Evolutionary conservation across 495 filamentous ascomycete genomes (phyloP).

Genomic region (Thermothielavioides terrestris): DNA sequence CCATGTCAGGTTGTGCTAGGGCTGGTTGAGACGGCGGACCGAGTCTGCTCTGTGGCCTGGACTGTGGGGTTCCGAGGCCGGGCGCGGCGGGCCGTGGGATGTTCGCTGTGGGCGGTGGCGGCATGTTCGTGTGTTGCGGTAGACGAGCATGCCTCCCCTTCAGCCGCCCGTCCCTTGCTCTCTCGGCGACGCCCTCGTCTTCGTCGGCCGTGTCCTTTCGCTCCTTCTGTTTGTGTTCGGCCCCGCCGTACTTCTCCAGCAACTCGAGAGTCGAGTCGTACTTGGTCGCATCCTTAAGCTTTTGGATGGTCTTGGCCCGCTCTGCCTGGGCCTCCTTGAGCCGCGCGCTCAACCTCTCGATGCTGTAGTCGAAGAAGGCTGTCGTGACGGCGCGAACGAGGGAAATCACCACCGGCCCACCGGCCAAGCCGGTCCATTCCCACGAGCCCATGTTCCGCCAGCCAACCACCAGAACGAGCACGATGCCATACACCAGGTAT

Average conservation of each 20-base stretch:
- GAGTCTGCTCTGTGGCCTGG: slow-evolving; percentile 12
- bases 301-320: slow-evolving; percentile 79
- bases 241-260: slow-evolving; percentile 84
- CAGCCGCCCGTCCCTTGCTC: slow-evolving; percentile 12
- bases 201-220: slow-evolving; percentile 24
- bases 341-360: slow-evolving; percentile 54
- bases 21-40: slow-evolving; percentile 19
- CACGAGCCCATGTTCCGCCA: slow-evolving; percentile 66
- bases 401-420: slow-evolving; percentile 76
- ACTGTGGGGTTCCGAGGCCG: slow-evolving; percentile 8
- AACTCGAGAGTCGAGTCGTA: slow-evolving; percentile 91
- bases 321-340: slow-evolving; percentile 68
- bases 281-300: slow-evolving; percentile 86
- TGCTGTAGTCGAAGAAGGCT: slow-evolving; percentile 73
- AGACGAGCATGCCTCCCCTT: slow-evolving; percentile 15
- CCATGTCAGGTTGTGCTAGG: slow-evolving; percentile 14
- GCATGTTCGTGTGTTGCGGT: slow-evolving; percentile 46
- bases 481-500: slow-evolving; percentile 75
- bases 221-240: slow-evolving; percentile 40
- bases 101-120: slow-evolving; percentile 82
- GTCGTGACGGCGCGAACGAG: slow-evolving; percentile 49
- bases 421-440: slow-evolving; percentile 69
- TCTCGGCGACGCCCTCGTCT: slow-evolving; percentile 14
- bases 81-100: slow-evolving; percentile 41
- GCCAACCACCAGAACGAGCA: slow-evolving; percentile 74